These are phyloP conservation scores for Cyclaneusma minus DNA, from an alignment of 2,329 filamentous ascomycete species.

Conservation along the genomic window DNA sequence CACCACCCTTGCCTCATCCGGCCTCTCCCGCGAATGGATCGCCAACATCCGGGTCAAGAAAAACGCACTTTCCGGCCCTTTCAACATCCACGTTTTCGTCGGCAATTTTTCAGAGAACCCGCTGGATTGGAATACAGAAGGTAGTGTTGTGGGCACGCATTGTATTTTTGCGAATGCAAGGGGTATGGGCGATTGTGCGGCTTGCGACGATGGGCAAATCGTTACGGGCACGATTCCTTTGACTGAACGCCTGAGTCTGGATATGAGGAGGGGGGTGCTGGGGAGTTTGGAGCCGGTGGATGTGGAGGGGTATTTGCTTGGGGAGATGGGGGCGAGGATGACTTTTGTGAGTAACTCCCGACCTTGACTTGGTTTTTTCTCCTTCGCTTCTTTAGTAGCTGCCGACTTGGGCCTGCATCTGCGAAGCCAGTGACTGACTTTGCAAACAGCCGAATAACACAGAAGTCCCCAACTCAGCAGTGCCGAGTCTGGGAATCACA, in stretches of 20 bases:
- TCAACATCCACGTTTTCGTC: constrained; percentile 53
- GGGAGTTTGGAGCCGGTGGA: constrained; percentile 10
- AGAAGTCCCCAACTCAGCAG: constrained; percentile 6
- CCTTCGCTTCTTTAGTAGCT: too few relatives aligned
- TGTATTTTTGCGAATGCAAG: constrained; percentile 20
- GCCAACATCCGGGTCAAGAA: constrained; percentile 49
- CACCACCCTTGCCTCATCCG: constrained; percentile 25
- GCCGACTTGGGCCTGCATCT: too few relatives aligned
- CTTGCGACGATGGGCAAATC: constrained; percentile 12
- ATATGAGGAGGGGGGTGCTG: constrained; percentile 16
- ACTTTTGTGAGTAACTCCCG: constrained; percentile 4
- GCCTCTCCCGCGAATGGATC: constrained; percentile 46
- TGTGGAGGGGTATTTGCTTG: constrained; percentile 12
- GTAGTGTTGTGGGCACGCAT: constrained; percentile 15
- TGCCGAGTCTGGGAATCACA: constrained; percentile 12
- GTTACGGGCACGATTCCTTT: constrained; percentile 27
- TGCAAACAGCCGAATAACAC: constrained; percentile 5
- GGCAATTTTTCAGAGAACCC: constrained; percentile 22
- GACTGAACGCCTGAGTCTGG: constrained; percentile 23
- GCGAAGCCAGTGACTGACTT: constrained; percentile 1
- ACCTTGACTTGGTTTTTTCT: too few relatives aligned
- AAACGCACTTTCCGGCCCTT: constrained; percentile 43
- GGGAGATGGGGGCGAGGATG: constrained; percentile 14
- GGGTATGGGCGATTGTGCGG: constrained; percentile 2
- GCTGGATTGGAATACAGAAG: constrained; percentile 12